Evolutionary conservation across 2,329 filamentous ascomycete species (phyloP), one percentile per base, ranked within the genome.

Genomic region (Nemania abortiva): DNA sequence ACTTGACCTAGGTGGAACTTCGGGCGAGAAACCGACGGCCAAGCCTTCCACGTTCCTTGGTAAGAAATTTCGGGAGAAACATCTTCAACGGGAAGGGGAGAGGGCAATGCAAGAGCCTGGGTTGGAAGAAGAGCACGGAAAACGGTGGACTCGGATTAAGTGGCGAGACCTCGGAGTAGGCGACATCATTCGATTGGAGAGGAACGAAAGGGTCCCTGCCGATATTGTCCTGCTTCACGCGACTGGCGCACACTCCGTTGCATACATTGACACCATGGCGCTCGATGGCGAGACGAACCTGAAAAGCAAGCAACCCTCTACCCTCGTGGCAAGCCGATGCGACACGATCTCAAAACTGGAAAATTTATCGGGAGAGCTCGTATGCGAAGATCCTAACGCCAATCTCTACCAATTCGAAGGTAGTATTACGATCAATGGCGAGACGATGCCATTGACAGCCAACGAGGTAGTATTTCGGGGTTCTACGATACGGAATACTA

Each of bases 391-490:
- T 72, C 92, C 92, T 0, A 95, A 94, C 72, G 86, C 90, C 6
- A 89, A 95, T 73, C 85, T 95, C 2, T 94, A 94, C 82, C 89
- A 87, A 65, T 95, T 94, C 73, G 89, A 94, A 70, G 92, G 92
- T 18, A 88, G 87, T 63, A 86, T 93, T 2, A 87, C 85, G 0
- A 81, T 91, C 11, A 79, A 84, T 22, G 87, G 79, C 4, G 86
- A 89, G 74, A 89, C 86, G 47, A 83, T 79, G 7, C 94, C 95
- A 0, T 82, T 98, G 72, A 97, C 93, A 0, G 88, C 92, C 54
- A 91, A 89, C 65, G 92, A 97, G 74, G 89, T 98, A 59, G 84
- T 97, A 3, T 97, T 96, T 78, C 91, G 95, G 53, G 95, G 95
- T 42, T 96, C 93, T 75, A 88, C 95, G 5, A 80, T 98, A 67